Conservation (phyloP, 2,329 filamentous ascomycete species). For the Didymella sp. region DNA sequence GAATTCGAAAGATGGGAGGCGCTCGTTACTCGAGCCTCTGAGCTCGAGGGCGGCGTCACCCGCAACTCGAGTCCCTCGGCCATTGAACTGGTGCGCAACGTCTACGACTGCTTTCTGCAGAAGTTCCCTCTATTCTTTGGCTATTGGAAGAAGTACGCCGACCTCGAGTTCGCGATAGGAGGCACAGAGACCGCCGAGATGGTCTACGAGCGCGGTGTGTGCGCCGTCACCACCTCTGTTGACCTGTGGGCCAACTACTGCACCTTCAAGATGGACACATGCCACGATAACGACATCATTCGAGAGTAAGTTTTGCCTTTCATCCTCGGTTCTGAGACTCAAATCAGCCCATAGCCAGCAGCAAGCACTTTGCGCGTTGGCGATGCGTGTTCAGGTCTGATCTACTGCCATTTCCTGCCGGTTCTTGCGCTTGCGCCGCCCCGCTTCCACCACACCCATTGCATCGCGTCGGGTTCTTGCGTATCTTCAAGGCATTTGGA, state of each 20-base stretch:
- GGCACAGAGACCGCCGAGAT: slow-evolving; percentile 97
- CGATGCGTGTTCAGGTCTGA: slow-evolving; percentile 29
- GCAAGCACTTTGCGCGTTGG: slow-evolving; percentile 22
- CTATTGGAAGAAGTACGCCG: slow-evolving; percentile 99
- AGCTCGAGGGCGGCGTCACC: slow-evolving; percentile 89
- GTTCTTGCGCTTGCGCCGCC: slow-evolving; percentile 50
- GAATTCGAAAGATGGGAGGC: slow-evolving; percentile 96
- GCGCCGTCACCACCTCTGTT: slow-evolving; percentile 90
- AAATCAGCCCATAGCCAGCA: slow-evolving; percentile 38
- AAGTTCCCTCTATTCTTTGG: slow-evolving; percentile 97
- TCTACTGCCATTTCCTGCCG: slow-evolving; percentile 30
- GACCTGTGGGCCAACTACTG: slow-evolving; percentile 98
- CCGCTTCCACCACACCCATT: slow-evolving; percentile 39
- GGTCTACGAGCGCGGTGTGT: slow-evolving; percentile 95
- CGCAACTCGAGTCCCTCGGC: slow-evolving; percentile 96
- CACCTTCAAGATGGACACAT: slow-evolving; percentile 96
- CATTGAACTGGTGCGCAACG: slow-evolving; percentile 82
- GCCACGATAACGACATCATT: slow-evolving; percentile 91
- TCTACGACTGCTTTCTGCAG: slow-evolving; percentile 90
- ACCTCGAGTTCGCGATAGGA: slow-evolving; percentile 94
- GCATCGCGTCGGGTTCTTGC: slow-evolving; percentile 24
- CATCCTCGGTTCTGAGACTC: slow-evolving; percentile 36
- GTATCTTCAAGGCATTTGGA: slow-evolving; percentile 19
- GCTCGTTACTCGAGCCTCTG: slow-evolving; percentile 81
- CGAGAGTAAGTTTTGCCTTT: slow-evolving; percentile 88